Base-by-base conservation (phyloP, 2,329 filamentous ascomycete species). In the Alternaria consortialis region DNA sequence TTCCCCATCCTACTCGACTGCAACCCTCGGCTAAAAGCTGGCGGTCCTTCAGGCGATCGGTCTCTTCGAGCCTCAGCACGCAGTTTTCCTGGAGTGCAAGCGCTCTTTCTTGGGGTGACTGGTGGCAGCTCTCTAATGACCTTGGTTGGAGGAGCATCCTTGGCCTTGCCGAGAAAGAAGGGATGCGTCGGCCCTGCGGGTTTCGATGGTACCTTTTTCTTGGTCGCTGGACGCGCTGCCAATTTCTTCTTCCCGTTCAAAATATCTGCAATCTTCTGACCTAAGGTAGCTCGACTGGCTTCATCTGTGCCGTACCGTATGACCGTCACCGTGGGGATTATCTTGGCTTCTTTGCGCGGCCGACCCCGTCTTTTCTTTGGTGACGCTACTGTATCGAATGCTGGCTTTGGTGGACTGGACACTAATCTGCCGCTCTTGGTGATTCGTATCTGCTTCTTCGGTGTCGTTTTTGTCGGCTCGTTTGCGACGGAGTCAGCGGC, bases 101-200 rank as follows among this genome's bases (percentile, higher is more conserved):
- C 80, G 46, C 80, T 80, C 55, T 67, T 77, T 48, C 66, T 73
- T 31, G 74, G 69, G 17, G 65, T 66, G 4, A 54, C 44, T 13
- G 55, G 62, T 5, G 48, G 65, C n/a, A 57, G 40, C 11, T 71
- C 56, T 5, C 47, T 11, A 12, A 55, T 42, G 1, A 60, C 29
- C 34, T 68, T 69, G 9, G 64, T 47, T 66, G 72, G 27, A 36
- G 47, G 46, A 7, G 69, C 66, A 25, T 71, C 63, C 52, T 69
- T 71, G 7, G 81, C 23, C 67, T 88, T 91, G 6, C 85, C 86
- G 15, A 84, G 73, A 71, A 93, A 93, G 72, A 93, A 91, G 0
- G 91, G 90, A 77, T 93, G 89, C 0, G 86, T 85, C 43, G 78
- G 69, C 13, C 69, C 68, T 52, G 69, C 54, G 63, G 76, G 72